phyloP scores from a whole-genome alignment of 2,329 filamentous ascomycete species.

The Pezicula rhizophila region DNA sequence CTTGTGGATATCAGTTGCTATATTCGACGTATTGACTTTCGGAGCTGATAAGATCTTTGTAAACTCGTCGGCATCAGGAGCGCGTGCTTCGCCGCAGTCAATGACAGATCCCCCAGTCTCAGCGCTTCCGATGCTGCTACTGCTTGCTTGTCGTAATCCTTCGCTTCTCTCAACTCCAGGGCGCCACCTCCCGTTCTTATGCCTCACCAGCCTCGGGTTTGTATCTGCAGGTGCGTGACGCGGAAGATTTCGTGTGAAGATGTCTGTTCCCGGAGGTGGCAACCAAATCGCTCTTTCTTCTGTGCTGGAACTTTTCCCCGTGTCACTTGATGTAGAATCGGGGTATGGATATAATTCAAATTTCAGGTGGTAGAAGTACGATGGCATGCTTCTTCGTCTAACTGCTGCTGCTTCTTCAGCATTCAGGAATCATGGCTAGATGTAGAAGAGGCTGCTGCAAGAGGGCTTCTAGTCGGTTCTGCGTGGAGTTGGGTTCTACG shows the following conservation, averaged over 20 bases:
- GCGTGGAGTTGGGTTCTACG: conserved; percentile 1
- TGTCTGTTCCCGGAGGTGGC: conserved; percentile 39
- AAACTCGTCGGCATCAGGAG: conserved; percentile 21
- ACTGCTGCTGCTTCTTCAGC: background rate
- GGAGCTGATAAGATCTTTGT: conserved; percentile 18
- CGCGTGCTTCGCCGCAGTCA: conserved; percentile 28
- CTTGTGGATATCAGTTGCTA: background rate
- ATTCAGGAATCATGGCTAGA: background rate
- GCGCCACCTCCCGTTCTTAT: background rate
- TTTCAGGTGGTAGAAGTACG: conserved; percentile 60
- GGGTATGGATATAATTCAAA: conserved; percentile 51
- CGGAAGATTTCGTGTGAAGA: conserved; percentile 30
- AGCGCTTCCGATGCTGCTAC: background rate
- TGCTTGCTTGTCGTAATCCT: conserved; percentile 5
- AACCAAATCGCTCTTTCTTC: conserved; percentile 37
- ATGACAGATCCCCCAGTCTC: conserved; percentile 8
- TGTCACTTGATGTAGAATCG: conserved; percentile 1
- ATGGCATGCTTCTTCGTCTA: conserved; percentile 16
- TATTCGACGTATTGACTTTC: conserved; percentile 26
- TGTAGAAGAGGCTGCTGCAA: background rate
- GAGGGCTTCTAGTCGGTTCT: conserved; percentile 10
- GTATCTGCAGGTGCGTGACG: conserved; percentile 7
- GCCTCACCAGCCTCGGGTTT: conserved; percentile 4
- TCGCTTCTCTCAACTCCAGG: conserved; percentile 3
- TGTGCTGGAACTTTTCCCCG: conserved; percentile 5